A percentile compares a stretch with the other conserved stretches of the same genome.
These are phyloP conservation scores for Somion occarium DNA, from an alignment of 1,284 basidiomycete genomes.

Conservation along the genomic window DNA sequence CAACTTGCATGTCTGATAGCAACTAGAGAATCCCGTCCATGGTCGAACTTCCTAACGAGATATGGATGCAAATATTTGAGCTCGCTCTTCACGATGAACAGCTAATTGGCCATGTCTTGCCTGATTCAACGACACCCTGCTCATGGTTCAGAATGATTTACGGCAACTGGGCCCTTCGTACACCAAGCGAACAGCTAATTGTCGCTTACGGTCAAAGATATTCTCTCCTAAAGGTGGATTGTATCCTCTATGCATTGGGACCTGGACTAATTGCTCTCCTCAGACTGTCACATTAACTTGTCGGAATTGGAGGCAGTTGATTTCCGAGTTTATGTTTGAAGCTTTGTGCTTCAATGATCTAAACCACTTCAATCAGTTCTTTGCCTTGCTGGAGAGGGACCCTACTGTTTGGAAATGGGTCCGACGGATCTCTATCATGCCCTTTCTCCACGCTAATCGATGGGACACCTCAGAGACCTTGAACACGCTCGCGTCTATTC, in stretches of 20 bases:
- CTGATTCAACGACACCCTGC: constrained; percentile 52
- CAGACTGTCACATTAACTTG: constrained; percentile 64
- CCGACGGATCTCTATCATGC: constrained; percentile 54
- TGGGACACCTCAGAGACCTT: constrained; percentile 36
- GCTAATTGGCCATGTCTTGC: constrained; percentile 52
- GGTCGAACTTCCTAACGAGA: constrained; percentile 51
- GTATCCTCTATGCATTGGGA: background rate
- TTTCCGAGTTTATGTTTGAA: constrained; percentile 58
- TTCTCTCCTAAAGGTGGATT: constrained; percentile 55
- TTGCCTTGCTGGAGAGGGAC: constrained; percentile 42
- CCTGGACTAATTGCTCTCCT: background rate
- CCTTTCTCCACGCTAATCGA: constrained; percentile 35
- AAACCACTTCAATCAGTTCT: constrained; percentile 42
- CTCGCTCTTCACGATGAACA: constrained; percentile 62
- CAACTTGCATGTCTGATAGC: too few species aligned
- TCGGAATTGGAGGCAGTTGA: constrained; percentile 37
- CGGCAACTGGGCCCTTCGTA: constrained; percentile 50
- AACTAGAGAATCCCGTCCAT: too few species aligned
- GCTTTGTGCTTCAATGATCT: constrained; percentile 60
- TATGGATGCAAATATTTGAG: constrained; percentile 65
- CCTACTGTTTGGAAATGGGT: constrained; percentile 60
- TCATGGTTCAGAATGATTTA: constrained; percentile 52
- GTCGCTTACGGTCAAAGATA: constrained; percentile 54
- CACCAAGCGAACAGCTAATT: constrained; percentile 51
- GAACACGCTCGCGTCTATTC: constrained; percentile 44